Conservation (phyloP, 2,329 filamentous ascomycete species). For the Geosmithia putterillii region DNA sequence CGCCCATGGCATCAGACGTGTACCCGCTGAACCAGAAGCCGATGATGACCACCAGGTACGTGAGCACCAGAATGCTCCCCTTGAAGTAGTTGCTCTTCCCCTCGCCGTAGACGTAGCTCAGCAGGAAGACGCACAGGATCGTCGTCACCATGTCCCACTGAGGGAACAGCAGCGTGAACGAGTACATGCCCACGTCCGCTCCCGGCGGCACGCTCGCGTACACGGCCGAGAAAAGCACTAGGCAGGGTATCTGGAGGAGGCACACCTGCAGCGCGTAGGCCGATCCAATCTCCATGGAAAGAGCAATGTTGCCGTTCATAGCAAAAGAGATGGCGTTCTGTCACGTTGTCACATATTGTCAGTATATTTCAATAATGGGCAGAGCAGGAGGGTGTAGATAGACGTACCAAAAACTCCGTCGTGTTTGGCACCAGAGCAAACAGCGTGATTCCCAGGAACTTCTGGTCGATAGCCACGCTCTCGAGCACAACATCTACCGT, state of each 20-base stretch:
- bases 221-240: slow-evolving; percentile 82
- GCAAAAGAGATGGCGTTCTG: slow-evolving; percentile 97
- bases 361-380: slow-evolving; percentile 3
- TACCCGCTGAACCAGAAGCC: slow-evolving; percentile 78
- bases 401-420: slow-evolving; percentile 81
- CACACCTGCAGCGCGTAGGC: slow-evolving; percentile 96
- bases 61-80: slow-evolving; percentile 85
- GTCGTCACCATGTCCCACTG: slow-evolving; percentile 99
- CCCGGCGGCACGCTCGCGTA: slow-evolving; percentile 35
- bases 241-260: slow-evolving; percentile 80
- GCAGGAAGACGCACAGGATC: slow-evolving; percentile 86
- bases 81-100: slow-evolving; percentile 99
- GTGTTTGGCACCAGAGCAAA: slow-evolving; percentile 97
- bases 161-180: slow-evolving; percentile 83
- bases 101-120: slow-evolving; percentile 96
- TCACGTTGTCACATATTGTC: slow-evolving; percentile 1
- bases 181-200: slow-evolving; percentile 39
- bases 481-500: slow-evolving; percentile 94
- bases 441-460: slow-evolving; percentile 91
- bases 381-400: not conserved
- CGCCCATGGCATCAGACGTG: slow-evolving; percentile 29
- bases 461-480: slow-evolving; percentile 86
- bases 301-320: slow-evolving; percentile 97
- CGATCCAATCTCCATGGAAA: slow-evolving; percentile 98
- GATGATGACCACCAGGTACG: slow-evolving; percentile 81